Percentiles rank a stretch among this genome's conserved stretches.
Evolutionary conservation across 441 rosid species (phyloP).

Genomic region (Mallotus repandus): DNA sequence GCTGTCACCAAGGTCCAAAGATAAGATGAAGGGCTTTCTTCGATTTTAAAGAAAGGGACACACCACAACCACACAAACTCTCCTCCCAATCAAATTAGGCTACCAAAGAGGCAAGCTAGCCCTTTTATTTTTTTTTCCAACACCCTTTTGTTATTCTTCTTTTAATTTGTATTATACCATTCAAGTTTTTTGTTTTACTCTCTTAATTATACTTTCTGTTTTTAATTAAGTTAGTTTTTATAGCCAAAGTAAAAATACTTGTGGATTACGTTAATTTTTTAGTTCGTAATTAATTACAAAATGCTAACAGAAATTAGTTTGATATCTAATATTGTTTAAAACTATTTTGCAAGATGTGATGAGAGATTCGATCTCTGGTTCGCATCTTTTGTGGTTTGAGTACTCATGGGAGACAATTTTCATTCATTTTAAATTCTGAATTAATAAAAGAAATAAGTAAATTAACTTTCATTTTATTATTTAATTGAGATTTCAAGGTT

Average conservation of each 20-base stretch:
- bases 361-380: no score
- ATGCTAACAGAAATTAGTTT: no score
- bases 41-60: conserved; percentile 26
- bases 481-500: background rate
- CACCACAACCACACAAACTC: background rate
- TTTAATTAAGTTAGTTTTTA: background rate
- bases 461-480: no score
- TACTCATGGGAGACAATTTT: no score
- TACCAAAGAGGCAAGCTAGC: background rate
- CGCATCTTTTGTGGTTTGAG: no score
- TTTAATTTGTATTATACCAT: background rate
- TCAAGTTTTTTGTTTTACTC: background rate
- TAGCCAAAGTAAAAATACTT: background rate
- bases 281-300: no score
- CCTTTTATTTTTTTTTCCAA: background rate
- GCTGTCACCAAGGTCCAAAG: background rate
- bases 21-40: conserved; percentile 13
- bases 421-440: no score
- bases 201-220: background rate
- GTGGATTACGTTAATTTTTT: no score
- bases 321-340: no score
- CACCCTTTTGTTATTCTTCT: background rate
- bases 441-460: no score
- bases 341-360: no score
- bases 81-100: no score